Conservation (phyloP, 257 asterid genomes). For the Nicotiana noctiflora region DNA sequence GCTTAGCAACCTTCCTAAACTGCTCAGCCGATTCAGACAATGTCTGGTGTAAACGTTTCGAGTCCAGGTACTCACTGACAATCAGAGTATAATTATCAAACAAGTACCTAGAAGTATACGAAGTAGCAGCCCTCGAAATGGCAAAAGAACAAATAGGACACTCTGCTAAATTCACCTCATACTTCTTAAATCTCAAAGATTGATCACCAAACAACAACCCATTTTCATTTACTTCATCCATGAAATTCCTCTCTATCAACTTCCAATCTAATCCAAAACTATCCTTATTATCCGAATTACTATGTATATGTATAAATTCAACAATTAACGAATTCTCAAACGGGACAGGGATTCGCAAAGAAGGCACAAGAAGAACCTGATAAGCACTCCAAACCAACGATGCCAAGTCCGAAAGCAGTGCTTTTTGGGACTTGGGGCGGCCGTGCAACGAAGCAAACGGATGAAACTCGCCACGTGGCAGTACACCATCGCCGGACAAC, state of each 20-base stretch:
- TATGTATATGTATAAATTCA: constrained; percentile 63
- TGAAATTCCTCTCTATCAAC: constrained; percentile 52
- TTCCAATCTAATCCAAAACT: constrained; percentile 61
- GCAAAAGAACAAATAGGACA: constrained; percentile 85
- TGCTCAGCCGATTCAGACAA: constrained; percentile 57
- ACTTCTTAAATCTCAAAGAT: constrained; percentile 64
- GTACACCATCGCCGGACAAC: constrained; percentile 83
- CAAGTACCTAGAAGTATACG: constrained; percentile 88
- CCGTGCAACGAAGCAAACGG: constrained; percentile 85
- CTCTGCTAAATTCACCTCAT: constrained; percentile 53
- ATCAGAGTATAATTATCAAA: constrained; percentile 90
- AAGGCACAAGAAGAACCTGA: constrained; percentile 87
- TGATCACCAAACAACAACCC: constrained; percentile 70
- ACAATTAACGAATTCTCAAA: constrained; percentile 59
- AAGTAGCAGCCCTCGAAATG: constrained; percentile 68
- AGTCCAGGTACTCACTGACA: constrained; percentile 90
- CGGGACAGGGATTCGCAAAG: constrained; percentile 79
- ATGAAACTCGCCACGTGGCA: constrained; percentile 93
- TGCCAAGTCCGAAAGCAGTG: constrained; percentile 75
- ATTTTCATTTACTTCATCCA: constrained; percentile 49
- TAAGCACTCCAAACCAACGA: constrained; percentile 90
- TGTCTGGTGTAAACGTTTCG: constrained; percentile 76
- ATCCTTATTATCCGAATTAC: constrained; percentile 25
- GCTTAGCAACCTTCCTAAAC: constrained; percentile 54
- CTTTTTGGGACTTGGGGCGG: constrained; percentile 71